phyloP scores from a whole-genome alignment of 805 yeast species.

The Candida xiaguanensis region DNA sequence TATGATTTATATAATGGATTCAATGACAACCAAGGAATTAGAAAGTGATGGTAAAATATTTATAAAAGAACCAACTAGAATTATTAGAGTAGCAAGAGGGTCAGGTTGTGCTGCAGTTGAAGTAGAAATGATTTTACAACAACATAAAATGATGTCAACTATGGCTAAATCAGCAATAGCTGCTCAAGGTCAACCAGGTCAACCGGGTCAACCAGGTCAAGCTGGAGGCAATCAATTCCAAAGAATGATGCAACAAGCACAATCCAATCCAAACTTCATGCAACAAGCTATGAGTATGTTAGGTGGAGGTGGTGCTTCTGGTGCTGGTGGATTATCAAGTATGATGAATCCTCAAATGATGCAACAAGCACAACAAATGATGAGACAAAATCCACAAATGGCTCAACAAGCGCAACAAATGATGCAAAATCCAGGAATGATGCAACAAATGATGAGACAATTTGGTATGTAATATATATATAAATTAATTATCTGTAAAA shows the following conservation, averaged over 20 bases:
- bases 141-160: constrained; percentile 89
- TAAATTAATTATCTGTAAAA: constrained; percentile 63
- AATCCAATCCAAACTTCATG: constrained; percentile 48
- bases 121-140: constrained; percentile 87
- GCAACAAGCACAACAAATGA: constrained; percentile 46
- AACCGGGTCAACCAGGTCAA: constrained; percentile 7
- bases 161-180: constrained; percentile 75
- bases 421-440: constrained; percentile 44
- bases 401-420: constrained; percentile 45
- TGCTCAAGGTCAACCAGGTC: constrained; percentile 20
- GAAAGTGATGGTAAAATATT: constrained; percentile 86
- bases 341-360: constrained; percentile 57
- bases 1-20: constrained; percentile 90
- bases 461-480: constrained; percentile 52
- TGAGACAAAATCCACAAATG: constrained; percentile 41
- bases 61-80: constrained; percentile 75
- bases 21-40: constrained; percentile 90
- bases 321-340: constrained; percentile 34
- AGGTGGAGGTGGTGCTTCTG: constrained; percentile 46
- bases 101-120: constrained; percentile 91
- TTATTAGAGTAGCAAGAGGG: constrained; percentile 89
- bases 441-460: constrained; percentile 67
- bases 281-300: constrained; percentile 64
- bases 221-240: constrained; percentile 37
- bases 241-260: constrained; percentile 53